Evolutionary conservation across 768 basidiomycete genomes (phyloP), one percentile per base, ranked within the genome.

Genomic region (Filobasidium floriforme): DNA sequence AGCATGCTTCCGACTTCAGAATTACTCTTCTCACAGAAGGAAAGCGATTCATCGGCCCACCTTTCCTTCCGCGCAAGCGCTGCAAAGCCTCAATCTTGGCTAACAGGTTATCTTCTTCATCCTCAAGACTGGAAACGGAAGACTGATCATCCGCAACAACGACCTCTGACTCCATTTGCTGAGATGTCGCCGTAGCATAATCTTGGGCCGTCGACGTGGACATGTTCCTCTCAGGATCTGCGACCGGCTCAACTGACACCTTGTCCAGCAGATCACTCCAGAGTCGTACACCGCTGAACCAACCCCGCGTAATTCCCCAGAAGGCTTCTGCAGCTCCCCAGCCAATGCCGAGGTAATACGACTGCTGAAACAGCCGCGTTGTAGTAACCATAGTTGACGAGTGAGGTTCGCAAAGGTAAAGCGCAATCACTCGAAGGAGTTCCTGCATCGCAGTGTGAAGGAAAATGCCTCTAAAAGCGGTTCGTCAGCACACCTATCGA

Each of bases 291-390:
- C 67, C 67, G 43, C 74, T 72, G 43, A 75, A 76, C 73, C 74
- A 78, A 7, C 73, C 77, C 61, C 74, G 70, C 0, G 73, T 68
- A 11, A 76, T 74, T 1, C 77, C 75, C 74, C 75, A 78, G 9
- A 71, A 66, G 0, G 69, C 73, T 65, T 78, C 77, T 1, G 77
- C 77, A 1, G 69, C 60, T 19, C 75, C 75, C 75, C 75, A 78
- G 3, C 77, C 77, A 43, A 78, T 61, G 12, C 73, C 77, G n/a
- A 78, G 73, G 62, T 75, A 75, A 54, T 76, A 78, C 5, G 71
- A 72, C 24, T 68, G 67, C 49, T 68, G 67, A n/a, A 68, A 64
- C 24, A 68, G 57, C 29, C 60, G 57, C 7, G 64, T 59, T 22
- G 62, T 68, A 7, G 64, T 60, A 11, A 41, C 46, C 22, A 57